phyloP scores from a whole-genome alignment of 805 yeast species.

The Wickerhamomyces mucosus region DNA sequence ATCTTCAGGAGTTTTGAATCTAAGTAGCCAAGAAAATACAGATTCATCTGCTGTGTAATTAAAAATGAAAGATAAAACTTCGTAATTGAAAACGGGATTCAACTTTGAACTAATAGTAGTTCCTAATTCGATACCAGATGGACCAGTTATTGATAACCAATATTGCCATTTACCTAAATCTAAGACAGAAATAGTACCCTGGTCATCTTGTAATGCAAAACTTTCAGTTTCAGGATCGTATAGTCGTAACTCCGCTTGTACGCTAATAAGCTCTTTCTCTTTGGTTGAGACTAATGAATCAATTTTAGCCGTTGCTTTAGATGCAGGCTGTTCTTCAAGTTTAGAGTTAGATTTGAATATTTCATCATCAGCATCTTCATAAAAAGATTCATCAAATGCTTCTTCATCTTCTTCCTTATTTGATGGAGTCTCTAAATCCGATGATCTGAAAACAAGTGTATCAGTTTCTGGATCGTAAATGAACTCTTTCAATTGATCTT shows the following conservation, averaged over 20 bases:
- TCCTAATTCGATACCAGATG: conserved; percentile 24
- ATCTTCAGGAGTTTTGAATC: conserved; percentile 32
- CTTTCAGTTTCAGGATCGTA: conserved; percentile 43
- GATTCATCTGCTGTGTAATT: conserved; percentile 32
- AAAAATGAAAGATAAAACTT: conserved; percentile 52
- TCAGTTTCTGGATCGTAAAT: conserved; percentile 26
- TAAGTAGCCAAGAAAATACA: conserved; percentile 53
- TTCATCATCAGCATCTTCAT: conserved; percentile 22
- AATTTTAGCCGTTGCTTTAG: not conserved
- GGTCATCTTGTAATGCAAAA: conserved; percentile 34
- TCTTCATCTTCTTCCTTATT: conserved; percentile 13
- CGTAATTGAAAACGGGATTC: conserved; percentile 59
- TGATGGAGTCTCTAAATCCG: too few species aligned
- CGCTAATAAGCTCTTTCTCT: conserved; percentile 17
- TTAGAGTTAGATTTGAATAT: conserved; percentile 13
- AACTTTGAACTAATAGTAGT: conserved; percentile 37
- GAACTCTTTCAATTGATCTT: conserved; percentile 49
- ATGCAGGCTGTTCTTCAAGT: not conserved
- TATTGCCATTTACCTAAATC: conserved; percentile 43
- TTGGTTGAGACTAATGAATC: conserved; percentile 2
- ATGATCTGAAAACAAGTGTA: not conserved
- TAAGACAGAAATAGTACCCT: conserved; percentile 27
- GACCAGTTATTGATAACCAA: conserved; percentile 36
- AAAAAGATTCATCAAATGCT: conserved; percentile 22
- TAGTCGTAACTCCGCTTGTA: conserved; percentile 32